A percentile compares a stretch with the other conserved stretches of the same genome.
Evolutionary conservation across 371 early-diverging fungal genomes (phyloP).

Genomic region (Umbelopsis sp.): DNA sequence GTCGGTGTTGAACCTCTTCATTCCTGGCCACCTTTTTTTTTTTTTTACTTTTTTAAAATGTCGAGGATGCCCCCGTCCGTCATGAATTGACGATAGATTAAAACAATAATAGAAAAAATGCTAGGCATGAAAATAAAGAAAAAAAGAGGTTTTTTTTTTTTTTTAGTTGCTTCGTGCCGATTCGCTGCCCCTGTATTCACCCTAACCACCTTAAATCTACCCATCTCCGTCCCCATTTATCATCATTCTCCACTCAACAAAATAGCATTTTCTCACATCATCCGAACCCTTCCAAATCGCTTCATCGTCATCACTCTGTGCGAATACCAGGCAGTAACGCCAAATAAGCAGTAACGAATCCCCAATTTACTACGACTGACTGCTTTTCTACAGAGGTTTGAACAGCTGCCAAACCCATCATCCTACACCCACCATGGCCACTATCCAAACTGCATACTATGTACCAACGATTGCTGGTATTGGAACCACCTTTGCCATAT

Average conservation of each 20-base stretch:
- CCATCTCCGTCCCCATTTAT: constrained; percentile 2
- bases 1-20: not conserved
- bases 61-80: not conserved
- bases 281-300: not conserved
- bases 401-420: not conserved
- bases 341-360: too few species aligned
- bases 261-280: not conserved
- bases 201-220: constrained; percentile 4
- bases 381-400: not conserved
- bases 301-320: not conserved
- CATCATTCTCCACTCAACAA: not conserved
- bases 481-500: constrained; percentile 52
- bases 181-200: constrained; percentile 1
- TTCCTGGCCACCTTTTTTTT: not conserved
- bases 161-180: not conserved
- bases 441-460: constrained; percentile 47
- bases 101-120: not conserved
- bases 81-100: not conserved
- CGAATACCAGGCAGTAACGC: too few species aligned
- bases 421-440: constrained; percentile 33
- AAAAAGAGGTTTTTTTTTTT: not conserved
- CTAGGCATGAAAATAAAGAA: not conserved
- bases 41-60: not conserved
- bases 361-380: too few species aligned
- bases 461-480: constrained; percentile 49